Conservation (phyloP, 1,284 basidiomycete genomes). For the Ceraceosorus guamensis region DNA sequence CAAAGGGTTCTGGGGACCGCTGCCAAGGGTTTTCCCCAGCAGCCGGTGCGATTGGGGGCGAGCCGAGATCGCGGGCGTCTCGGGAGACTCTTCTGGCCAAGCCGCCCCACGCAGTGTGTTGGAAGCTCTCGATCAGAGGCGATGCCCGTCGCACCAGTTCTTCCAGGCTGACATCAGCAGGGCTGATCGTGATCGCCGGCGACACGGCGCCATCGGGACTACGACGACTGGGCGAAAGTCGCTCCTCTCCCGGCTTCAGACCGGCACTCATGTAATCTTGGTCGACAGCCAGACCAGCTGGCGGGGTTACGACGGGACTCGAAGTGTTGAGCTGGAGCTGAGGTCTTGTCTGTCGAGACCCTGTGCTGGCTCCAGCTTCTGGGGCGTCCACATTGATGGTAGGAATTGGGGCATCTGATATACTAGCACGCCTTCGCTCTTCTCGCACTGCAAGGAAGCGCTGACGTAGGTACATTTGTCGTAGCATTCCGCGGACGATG, state of each 20-base stretch:
- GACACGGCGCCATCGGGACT: background rate
- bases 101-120: slow-evolving; percentile 27
- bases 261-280: no score
- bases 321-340: no score
- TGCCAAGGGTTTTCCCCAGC: no score
- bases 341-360: background rate
- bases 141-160: slow-evolving; percentile 20
- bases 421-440: slow-evolving; percentile 1
- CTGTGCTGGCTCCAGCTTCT: background rate
- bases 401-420: background rate
- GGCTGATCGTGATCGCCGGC: slow-evolving; percentile 11
- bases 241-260: no score
- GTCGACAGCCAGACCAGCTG: no score
- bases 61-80: background rate
- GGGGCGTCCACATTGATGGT: background rate
- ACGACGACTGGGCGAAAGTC: no score
- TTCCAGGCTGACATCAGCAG: slow-evolving; percentile 13
- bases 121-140: slow-evolving; percentile 20
- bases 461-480: slow-evolving; percentile 32
- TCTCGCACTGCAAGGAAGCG: slow-evolving; percentile 25
- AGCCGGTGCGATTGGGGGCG: no score
- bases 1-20: no score
- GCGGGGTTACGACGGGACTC: no score
- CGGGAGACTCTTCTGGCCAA: slow-evolving; percentile 19
- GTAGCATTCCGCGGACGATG: slow-evolving; percentile 34